Base-by-base conservation (phyloP, 2,329 filamentous ascomycete genomes). In the Ceratocystis smalleyi region DNA sequence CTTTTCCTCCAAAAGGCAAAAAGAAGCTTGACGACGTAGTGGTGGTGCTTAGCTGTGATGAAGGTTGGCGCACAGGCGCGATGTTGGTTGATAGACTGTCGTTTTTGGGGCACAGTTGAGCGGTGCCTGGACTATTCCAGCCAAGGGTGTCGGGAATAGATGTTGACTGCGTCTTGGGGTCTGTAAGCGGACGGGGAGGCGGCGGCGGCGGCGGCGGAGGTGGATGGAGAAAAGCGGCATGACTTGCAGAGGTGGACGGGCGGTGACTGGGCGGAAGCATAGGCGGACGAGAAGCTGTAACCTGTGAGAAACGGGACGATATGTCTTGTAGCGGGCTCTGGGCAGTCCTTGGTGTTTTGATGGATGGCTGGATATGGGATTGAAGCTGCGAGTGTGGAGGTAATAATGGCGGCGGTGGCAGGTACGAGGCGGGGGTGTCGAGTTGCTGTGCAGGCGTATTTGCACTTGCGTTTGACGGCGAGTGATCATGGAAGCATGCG, bases 401-500 rank as follows among this genome's bases (percentile, higher is more conserved):
- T 68, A 82, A 78, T 68, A 82, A 82, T 65, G 69, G 65, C 24
- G 71, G 68, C 63, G 71, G 67, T 47, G 71, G 67, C 55, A 67
- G 19, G 30, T 47, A 61, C 30, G 67, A 64, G 43, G 66, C 66
- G 2, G 69, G 68, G 1, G 66, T 62, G 65, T 74, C 65, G 19
- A 63, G 32, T n/a, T 65, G 60, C 17, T 60, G 27, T n/a, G 47
- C 51, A 17, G 43, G 8, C 30, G 43, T 30, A 22, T 60, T 62
- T 32, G 30, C 45, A 59, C 40, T 43, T 43, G 43, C 45, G n/a
- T 17, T 35, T 55, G 43, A 59, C 32, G 40, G 63, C 30, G 51
- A 54, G 68, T 83, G 76, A 70, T 83, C 81, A 67, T 84, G 82
- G 67, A 77, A 84, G 71, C 82, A 84, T 63, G 82, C 82, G 71